Base-by-base conservation (phyloP, 164 flowering plant species). In the Annona squamosa region DNA sequence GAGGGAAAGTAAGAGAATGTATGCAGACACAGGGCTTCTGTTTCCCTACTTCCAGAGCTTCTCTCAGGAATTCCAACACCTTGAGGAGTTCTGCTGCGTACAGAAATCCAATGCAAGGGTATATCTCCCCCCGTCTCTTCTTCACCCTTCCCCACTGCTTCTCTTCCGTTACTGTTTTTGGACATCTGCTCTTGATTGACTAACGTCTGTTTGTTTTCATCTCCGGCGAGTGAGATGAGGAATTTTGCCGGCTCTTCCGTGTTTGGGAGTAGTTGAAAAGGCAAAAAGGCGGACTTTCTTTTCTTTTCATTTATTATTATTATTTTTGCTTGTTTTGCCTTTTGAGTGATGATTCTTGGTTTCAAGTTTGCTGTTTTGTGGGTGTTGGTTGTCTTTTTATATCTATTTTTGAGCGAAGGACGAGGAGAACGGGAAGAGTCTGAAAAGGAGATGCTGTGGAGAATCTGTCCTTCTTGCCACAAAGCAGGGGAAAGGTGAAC, bases 21-120 rank as follows among this genome's bases (percentile, higher is more conserved):
- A 77, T 68, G 83, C 76, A 75, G 83, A 80, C 0, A 17, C 78
- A 7, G 80, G 78, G 18, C 62, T 80, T 61, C 48, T 75, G 44
- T 73, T 65, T 19, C 78, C 83, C 48, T 77, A 80, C 47, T 77
- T 77, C 42, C 80, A 73, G 70, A 52, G 71, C 72, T 80, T 75
- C 72, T 52, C 75, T 3, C 76, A 73, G 26, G 80, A 75, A 48
- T 12, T 73, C 46, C 78, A 61, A 16, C 74, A 73, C 7, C 74
- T 66, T 16, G 68, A 66, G 45, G 68, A 43, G 17, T 66, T 66
- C 68, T 66, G 46, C 19, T 5, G 68, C 46, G 4, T 66, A 46
- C 68, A 44, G 18, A 66, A 66, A 43, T 10, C 46, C 68, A 66
- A 66, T 66, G 68, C 68, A 9, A 66, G 46, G n/a, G 68, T 66